phyloP scores from a whole-genome alignment of 78 protist genomes.

The Isochrysis galbana region DNA sequence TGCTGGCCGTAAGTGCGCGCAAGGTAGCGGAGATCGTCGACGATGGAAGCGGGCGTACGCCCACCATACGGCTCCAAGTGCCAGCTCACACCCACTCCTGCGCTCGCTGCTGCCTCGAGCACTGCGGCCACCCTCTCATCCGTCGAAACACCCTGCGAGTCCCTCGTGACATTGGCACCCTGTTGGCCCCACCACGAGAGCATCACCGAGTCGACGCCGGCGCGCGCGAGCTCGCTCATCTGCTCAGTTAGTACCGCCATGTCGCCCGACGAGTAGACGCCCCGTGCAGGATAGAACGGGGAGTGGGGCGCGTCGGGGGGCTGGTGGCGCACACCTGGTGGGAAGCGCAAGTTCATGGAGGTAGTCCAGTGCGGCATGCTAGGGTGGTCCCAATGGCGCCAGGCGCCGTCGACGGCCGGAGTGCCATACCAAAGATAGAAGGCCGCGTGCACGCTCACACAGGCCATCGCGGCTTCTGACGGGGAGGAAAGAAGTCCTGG shows the following conservation, averaged over 20 bases:
- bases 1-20: not conserved
- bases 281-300: not conserved
- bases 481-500: no score
- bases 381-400: not conserved
- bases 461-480: no score
- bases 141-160: not conserved
- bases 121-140: not conserved
- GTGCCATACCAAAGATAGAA: not conserved
- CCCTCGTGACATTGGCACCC: not conserved
- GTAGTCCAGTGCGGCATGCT: not conserved
- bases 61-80: constrained; percentile 37
- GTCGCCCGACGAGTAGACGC: not conserved
- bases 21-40: not conserved
- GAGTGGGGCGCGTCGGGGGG: not conserved
- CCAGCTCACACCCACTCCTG: constrained; percentile 7
- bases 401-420: not conserved
- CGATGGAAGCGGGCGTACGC: not conserved
- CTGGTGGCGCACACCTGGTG: not conserved
- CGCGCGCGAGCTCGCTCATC: not conserved
- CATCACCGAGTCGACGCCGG: not conserved
- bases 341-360: not conserved
- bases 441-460: not conserved
- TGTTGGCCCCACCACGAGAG: not conserved
- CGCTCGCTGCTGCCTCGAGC: constrained; percentile 17
- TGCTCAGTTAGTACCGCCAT: not conserved